A percentile compares a stretch with the other conserved stretches of the same genome.
Evolutionary conservation across 345 rosid species (phyloP).

Genomic region (Sonneratia caseolaris): DNA sequence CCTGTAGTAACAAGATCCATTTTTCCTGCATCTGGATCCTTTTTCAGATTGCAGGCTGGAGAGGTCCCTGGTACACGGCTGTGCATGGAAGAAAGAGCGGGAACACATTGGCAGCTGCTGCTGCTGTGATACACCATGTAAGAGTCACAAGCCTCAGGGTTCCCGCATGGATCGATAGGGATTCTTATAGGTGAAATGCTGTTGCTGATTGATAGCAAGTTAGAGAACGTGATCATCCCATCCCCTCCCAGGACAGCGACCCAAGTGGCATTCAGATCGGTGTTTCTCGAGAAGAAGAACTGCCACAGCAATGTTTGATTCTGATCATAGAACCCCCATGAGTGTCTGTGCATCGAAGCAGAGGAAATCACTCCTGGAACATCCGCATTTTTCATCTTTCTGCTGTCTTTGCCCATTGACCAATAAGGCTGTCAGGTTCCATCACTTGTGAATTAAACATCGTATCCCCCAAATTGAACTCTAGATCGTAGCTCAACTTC

Average conservation of each 20-base stretch:
- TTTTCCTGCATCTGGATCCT: slow-evolving; percentile 8
- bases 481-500: slow-evolving; percentile 59
- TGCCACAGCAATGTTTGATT: slow-evolving; percentile 45
- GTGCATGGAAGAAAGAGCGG: slow-evolving; percentile 16
- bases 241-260: slow-evolving; percentile 55
- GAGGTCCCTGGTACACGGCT: slow-evolving; percentile 44
- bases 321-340: slow-evolving; percentile 71
- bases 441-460: slow-evolving; percentile 39
- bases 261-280: slow-evolving; percentile 53
- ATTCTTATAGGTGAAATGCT: slow-evolving; percentile 34
- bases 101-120: slow-evolving; percentile 41
- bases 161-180: slow-evolving; percentile 52
- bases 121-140: slow-evolving; percentile 44
- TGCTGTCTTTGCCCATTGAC: slow-evolving; percentile 47
- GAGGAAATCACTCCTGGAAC: slow-evolving; percentile 13
- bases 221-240: slow-evolving; percentile 57
- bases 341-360: slow-evolving; percentile 44
- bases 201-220: slow-evolving; percentile 22
- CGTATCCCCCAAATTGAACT: slow-evolving; percentile 71
- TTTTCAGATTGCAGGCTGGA: slow-evolving; percentile 40
- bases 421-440: slow-evolving; percentile 65
- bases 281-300: slow-evolving; percentile 26
- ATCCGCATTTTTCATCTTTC: slow-evolving; percentile 26
- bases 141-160: slow-evolving; percentile 59
- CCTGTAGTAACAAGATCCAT: slow-evolving; percentile 45